Conservation (phyloP, 306 rosid genomes). For the Mucuna pruriens region DNA sequence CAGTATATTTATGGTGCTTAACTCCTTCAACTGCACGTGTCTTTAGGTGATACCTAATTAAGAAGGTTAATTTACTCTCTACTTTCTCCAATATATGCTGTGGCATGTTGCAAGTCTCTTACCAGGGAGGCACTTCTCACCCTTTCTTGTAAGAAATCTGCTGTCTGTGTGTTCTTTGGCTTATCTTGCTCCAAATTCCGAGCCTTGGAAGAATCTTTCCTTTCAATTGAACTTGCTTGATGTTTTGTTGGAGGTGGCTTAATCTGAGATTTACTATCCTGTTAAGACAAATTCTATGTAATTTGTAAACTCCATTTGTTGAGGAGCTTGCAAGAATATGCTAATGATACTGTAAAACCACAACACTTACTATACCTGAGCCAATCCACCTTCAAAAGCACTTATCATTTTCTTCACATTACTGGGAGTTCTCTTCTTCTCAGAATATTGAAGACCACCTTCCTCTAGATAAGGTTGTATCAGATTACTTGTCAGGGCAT, state of each 20-base stretch:
- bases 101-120: slow-evolving; percentile 32
- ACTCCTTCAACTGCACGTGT: slow-evolving; percentile 37
- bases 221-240: slow-evolving; percentile 39
- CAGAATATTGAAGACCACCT: slow-evolving; percentile 10
- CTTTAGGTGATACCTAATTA: slow-evolving; percentile 31
- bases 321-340: slow-evolving; percentile 17
- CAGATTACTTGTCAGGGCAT: slow-evolving; percentile 20
- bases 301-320: slow-evolving; percentile 22
- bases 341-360: slow-evolving; percentile 27
- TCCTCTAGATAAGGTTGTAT: slow-evolving; percentile 33
- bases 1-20: slow-evolving; percentile 23
- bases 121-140: slow-evolving; percentile 19
- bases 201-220: slow-evolving; percentile 32
- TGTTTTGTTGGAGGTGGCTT: slow-evolving; percentile 53
- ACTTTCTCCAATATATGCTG: slow-evolving; percentile 20
- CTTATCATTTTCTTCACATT: slow-evolving; percentile 72
- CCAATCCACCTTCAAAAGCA: slow-evolving; percentile 69
- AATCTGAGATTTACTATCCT: slow-evolving; percentile 64
- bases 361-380: slow-evolving; percentile 62
- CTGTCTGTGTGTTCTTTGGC: slow-evolving; percentile 27
- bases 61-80: slow-evolving; percentile 25
- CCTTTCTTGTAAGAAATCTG: slow-evolving; percentile 20
- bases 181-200: slow-evolving; percentile 31
- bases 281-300: slow-evolving; percentile 36
- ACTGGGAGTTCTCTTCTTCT: slow-evolving; percentile 54